A percentile compares a stretch with the other conserved stretches of the same genome.
These are phyloP conservation scores for Boletus eberwhitei DNA, from an alignment of 768 basidiomycete genomes.

Conservation along the genomic window DNA sequence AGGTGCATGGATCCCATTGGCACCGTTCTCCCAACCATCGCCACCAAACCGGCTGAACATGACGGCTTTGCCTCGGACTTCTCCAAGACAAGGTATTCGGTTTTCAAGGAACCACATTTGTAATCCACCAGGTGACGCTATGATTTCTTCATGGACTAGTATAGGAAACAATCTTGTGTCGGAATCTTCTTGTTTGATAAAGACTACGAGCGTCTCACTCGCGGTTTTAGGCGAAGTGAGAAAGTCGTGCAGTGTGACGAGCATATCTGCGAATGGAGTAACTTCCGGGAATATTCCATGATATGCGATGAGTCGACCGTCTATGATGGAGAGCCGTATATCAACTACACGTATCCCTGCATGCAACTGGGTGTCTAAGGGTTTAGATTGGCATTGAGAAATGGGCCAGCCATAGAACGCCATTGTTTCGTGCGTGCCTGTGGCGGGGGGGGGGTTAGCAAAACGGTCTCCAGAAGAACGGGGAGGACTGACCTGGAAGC, in stretches of 20 bases:
- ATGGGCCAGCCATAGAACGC: constrained; percentile 84
- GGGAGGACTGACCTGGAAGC: constrained; percentile 61
- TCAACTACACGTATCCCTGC: constrained; percentile 82
- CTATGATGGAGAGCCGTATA: constrained; percentile 68
- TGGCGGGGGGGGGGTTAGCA: neutral
- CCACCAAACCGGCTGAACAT: constrained; percentile 79
- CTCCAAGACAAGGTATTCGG: constrained; percentile 73
- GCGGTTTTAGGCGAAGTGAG: constrained; percentile 53
- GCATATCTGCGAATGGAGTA: constrained; percentile 63
- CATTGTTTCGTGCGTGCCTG: constrained; percentile 39
- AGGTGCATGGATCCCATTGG: constrained; percentile 83
- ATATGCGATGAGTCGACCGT: constrained; percentile 66
- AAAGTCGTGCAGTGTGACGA: constrained; percentile 59
- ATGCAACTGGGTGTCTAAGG: constrained; percentile 64
- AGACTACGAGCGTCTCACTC: constrained; percentile 79
- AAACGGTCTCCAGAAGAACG: constrained; percentile 30
- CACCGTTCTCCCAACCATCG: constrained; percentile 66
- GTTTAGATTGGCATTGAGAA: constrained; percentile 76
- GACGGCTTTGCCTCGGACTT: constrained; percentile 82
- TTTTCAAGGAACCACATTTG: constrained; percentile 84
- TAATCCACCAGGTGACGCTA: constrained; percentile 43
- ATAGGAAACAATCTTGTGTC: constrained; percentile 53
- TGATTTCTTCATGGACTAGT: constrained; percentile 64
- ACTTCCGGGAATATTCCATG: constrained; percentile 76
- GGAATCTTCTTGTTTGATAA: constrained; percentile 84